Base-by-base conservation (phyloP, 345 rosid species). In the Camelina hispida region DNA sequence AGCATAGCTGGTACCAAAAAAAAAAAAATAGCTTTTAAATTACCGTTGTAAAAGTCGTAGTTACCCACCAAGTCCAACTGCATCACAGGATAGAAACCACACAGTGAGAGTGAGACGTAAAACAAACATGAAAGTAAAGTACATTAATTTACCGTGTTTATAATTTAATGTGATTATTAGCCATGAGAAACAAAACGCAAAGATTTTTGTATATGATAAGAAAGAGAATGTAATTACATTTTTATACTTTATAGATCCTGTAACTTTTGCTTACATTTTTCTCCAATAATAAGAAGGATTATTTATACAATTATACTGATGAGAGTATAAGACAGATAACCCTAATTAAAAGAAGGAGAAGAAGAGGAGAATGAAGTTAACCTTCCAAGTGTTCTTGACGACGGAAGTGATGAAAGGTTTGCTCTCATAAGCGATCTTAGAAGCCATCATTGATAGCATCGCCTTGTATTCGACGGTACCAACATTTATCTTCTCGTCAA, bases 351-450 rank as follows among this genome's bases (percentile, higher is more conserved):
- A 23, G 42, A 30, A 6, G 16, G 28, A 35, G 10, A 62, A 48
- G 42, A 42, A 64, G 17, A 47, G 20, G 64, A 64, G 35, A 25
- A 25, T 23, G 40, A 70, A 48, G 53, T 28, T 37, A 42, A 84
- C 89, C 85, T 82, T 66, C 90, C 90, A 86, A 22, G 65, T 76
- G 62, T 76, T 34, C 18, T 25, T 55, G 62, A 84, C 63, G 2
- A 68, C 40, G 56, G 80, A 66, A 35, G 73, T 37, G 63, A 82
- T 66, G 64, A 79, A 85, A 52, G 83, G 50, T 74, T 76, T 58
- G 64, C 75, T 83, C 69, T 85, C 90, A 56, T 86, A 88, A 6
- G 87, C 47, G 7, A 86, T 9, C 68, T 88, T 88, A 53, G 90
- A 58, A 57, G 90, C 88, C 88, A 86, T 88, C 4, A 82, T 69